Conservation (phyloP, 768 basidiomycete genomes). For the Trametes villosa region DNA sequence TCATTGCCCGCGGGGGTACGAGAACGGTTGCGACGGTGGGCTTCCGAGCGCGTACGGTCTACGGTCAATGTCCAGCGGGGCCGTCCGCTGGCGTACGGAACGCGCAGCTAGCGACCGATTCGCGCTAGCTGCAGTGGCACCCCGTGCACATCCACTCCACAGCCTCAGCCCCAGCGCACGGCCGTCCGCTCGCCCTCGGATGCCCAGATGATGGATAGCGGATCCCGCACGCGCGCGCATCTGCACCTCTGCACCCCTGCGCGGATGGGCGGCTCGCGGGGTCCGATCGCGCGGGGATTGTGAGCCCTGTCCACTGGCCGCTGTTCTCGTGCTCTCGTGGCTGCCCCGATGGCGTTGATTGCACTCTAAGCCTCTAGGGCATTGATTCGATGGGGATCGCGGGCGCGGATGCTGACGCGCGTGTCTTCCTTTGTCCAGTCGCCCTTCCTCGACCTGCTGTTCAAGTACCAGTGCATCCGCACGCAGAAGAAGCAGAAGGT, state of each 20-base stretch:
- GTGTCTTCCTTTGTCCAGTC: constrained; percentile 56
- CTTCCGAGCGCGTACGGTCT: too few species aligned
- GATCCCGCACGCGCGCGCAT: background rate
- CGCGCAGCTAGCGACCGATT: too few species aligned
- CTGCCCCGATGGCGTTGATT: background rate
- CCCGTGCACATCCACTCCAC: too few species aligned
- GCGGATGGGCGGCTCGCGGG: background rate
- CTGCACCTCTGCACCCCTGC: background rate
- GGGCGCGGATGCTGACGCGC: constrained; percentile 19
- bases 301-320: background rate
- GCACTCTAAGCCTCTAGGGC: background rate
- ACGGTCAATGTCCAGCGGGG: too few species aligned
- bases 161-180: too few species aligned
- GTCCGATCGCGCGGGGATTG: constrained; percentile 13
- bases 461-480: constrained; percentile 96
- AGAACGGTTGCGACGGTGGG: background rate
- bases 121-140: too few species aligned
- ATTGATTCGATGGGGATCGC: background rate
- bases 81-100: too few species aligned
- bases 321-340: background rate
- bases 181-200: background rate
- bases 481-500: constrained; percentile 99
- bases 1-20: background rate
- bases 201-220: background rate
- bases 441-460: constrained; percentile 89